Evolutionary conservation across 176 grass and related monocot genomes (phyloP).

Genomic region (Pontederia paniculata): DNA sequence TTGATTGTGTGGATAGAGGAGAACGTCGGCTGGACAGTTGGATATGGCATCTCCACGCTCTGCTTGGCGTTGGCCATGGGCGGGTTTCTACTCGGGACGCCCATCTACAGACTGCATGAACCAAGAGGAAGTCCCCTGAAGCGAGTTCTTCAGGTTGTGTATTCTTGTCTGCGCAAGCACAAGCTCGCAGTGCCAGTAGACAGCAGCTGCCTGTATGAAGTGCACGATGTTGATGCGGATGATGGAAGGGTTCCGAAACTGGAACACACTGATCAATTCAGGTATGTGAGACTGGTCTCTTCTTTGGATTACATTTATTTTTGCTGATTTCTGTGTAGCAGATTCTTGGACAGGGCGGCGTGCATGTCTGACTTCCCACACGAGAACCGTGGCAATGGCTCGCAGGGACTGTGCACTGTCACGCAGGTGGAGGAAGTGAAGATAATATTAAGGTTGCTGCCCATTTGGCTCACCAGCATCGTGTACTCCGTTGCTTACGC

Average conservation of each 20-base stretch:
- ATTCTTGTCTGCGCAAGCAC: slow-evolving; percentile 33
- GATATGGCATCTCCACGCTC: slow-evolving; percentile 37
- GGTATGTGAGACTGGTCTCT: neutral
- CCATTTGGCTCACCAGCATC: slow-evolving; percentile 63
- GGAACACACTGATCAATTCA: slow-evolving; percentile 43
- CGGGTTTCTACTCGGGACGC: slow-evolving; percentile 34
- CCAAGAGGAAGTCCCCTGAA: slow-evolving; percentile 37
- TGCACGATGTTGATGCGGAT: slow-evolving; percentile 8
- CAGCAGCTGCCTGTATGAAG: slow-evolving; percentile 37
- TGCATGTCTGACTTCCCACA: slow-evolving; percentile 40
- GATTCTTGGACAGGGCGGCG: slow-evolving; percentile 75
- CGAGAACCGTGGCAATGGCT: slow-evolving; percentile 15
- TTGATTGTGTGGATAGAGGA: slow-evolving; percentile 46
- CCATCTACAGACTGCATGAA: slow-evolving; percentile 18
- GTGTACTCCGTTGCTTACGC: slow-evolving; percentile 39
- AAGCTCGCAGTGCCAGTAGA: slow-evolving; percentile 26
- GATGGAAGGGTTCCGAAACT: slow-evolving; percentile 16
- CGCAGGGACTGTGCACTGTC: slow-evolving; percentile 42
- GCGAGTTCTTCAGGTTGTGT: slow-evolving; percentile 35
- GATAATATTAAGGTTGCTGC: slow-evolving; percentile 57
- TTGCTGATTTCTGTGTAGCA: slow-evolving; percentile 9
- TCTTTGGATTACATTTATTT: too few relatives aligned
- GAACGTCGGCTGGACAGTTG: slow-evolving; percentile 50
- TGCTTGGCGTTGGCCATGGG: slow-evolving; percentile 29
- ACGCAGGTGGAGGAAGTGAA: slow-evolving; percentile 79